Evolutionary conservation across 352 stramenopile genomes (phyloP).

Genomic region (Poterioochromonas sp.): DNA sequence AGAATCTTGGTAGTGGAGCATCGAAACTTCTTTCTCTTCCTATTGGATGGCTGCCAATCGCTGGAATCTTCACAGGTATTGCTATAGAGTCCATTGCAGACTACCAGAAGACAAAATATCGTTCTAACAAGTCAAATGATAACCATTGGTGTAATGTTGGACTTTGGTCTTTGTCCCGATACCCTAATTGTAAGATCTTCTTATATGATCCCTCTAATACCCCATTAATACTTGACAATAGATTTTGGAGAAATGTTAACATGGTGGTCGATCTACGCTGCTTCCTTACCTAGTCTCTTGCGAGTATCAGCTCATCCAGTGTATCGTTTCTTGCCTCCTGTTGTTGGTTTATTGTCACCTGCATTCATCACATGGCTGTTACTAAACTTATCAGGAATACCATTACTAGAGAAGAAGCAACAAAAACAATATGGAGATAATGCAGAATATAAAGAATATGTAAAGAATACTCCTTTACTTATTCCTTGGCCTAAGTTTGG

Average conservation of each 20-base stretch:
- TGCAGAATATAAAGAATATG: conserved; percentile 4
- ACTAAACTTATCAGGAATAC: background rate
- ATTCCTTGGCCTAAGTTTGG: background rate
- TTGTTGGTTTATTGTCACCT: background rate
- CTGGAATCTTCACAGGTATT: background rate
- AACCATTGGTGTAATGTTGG: conserved; percentile 11
- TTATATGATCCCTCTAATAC: background rate
- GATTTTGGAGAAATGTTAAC: conserved; percentile 27
- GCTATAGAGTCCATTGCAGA: conserved; percentile 17
- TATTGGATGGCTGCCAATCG: background rate
- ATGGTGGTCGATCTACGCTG: conserved; percentile 15
- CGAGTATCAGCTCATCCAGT: too few relatives aligned
- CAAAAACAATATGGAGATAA: background rate
- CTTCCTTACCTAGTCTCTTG: background rate
- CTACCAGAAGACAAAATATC: conserved; percentile 8
- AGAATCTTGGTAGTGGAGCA: background rate
- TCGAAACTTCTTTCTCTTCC: background rate
- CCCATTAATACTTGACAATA: background rate
- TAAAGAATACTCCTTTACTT: background rate
- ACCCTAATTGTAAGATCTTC: conserved; percentile 22
- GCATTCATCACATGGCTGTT: background rate
- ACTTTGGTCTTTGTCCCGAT: background rate
- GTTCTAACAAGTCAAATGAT: background rate
- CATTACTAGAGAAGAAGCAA: background rate
- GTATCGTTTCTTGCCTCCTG: too few relatives aligned